Evolutionary conservation across 2,329 filamentous ascomycete genomes (phyloP).

Genomic region (Trichoderma aggressivum): DNA sequence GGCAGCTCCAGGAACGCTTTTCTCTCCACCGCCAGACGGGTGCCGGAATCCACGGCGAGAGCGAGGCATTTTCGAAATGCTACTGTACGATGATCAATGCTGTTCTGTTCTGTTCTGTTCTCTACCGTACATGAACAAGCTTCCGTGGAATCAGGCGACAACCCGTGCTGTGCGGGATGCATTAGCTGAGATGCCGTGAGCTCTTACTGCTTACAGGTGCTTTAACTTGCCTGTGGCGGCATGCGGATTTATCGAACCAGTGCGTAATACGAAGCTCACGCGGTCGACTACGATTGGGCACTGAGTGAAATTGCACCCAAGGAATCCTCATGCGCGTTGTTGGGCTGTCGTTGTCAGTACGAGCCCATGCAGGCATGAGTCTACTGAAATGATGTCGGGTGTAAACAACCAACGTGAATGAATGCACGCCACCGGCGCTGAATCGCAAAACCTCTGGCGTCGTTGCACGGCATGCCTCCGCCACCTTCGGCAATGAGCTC

Average conservation of each 20-base stretch:
- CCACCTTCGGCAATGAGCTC: constrained; percentile 1
- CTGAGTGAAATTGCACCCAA: background rate
- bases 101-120: background rate
- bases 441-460: constrained; percentile 1
- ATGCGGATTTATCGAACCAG: background rate
- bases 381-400: background rate
- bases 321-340: background rate
- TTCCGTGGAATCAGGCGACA: background rate
- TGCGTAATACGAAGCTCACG: background rate
- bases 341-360: background rate
- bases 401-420: background rate
- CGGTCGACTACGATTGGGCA: background rate
- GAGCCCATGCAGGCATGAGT: background rate
- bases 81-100: background rate
- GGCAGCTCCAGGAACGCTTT: constrained; percentile 4
- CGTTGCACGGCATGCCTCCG: constrained; percentile 13
- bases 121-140: background rate
- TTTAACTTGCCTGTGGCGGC: background rate
- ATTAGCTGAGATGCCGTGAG: constrained; percentile 10
- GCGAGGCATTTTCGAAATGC: constrained; percentile 5
- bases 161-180: background rate
- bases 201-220: constrained; percentile 3
- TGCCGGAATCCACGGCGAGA: background rate
- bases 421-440: background rate
- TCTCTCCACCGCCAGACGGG: background rate